Base-by-base conservation (phyloP, 2,329 filamentous ascomycete species). In the Huntiella decipiens region DNA sequence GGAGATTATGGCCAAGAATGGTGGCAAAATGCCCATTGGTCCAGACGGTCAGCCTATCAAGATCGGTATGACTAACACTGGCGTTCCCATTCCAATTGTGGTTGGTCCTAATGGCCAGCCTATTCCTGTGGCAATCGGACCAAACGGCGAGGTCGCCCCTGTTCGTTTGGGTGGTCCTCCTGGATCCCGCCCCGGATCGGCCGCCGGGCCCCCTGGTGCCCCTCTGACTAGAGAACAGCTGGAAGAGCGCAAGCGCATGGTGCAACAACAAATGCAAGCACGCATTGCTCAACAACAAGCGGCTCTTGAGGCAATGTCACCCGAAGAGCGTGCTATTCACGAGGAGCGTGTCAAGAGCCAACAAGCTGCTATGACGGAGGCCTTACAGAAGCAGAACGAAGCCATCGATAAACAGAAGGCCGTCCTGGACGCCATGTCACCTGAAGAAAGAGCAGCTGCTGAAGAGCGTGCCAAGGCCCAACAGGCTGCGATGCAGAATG, bases 401-500 rank as follows among this genome's bases (percentile, higher is more conserved):
- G 22, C 22, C 22, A 28, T 28, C 5, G 22, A 7, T 10, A 28
- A 28, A 10, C 22, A 28, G 22, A 7, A 28, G 22, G 22, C 22
- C 8, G 22, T 10, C 8, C 7, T 28, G 22, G 22, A 28, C 8
- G 22, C 22, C 22, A 28, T 28, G 22, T 7, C 22, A 7, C 22
- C 22, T 2, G 22, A 28, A 10, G 22, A 28, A 28, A 28, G 17
- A 19, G 17, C 17, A 2, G 33, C 43, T 39, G 31, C 43, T 6
- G 35, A 19, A 13, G 22, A 45, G 22, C 43, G 13, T 17, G 17
- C 17, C 17, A 17, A 17, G 17, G 60, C 63, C 51, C 58, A 61
- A 43, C 61, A 61, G 58, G 64, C 62, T 51, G 66, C 65, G 48
- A 61, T 70, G 45, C 61, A 45, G 38, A 33, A 45, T 10, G 43